phyloP scores from a whole-genome alignment of 2,329 filamentous ascomycete genomes.

The Geosmithia morbida region DNA sequence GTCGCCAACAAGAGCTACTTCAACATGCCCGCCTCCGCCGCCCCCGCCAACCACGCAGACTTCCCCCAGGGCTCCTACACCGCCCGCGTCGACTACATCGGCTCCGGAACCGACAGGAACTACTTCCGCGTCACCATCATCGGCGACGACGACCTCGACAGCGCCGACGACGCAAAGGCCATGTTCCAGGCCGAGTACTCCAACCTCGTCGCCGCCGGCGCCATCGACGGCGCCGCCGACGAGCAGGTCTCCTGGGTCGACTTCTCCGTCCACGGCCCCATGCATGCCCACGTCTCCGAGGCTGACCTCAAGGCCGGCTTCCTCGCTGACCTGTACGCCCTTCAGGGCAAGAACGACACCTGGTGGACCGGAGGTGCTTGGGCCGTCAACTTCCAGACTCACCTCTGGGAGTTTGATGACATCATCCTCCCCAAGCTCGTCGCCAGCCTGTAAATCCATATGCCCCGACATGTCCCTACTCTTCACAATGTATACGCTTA shows the following conservation, averaged over 20 bases:
- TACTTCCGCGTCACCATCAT: conserved; percentile 16
- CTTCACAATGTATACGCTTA: too few species aligned
- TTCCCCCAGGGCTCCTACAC: conserved; percentile 7
- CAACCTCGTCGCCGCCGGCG: conserved; percentile 11
- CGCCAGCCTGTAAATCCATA: neutral
- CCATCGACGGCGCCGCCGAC: conserved; percentile 7
- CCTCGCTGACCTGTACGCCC: conserved; percentile 20
- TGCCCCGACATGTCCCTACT: neutral
- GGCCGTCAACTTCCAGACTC: conserved; percentile 14
- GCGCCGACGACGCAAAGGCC: conserved; percentile 7
- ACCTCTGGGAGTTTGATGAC: conserved; percentile 19
- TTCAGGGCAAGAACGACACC: conserved; percentile 28
- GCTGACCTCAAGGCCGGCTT: conserved; percentile 22
- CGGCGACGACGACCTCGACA: conserved; percentile 8
- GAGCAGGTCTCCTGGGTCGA: conserved; percentile 15
- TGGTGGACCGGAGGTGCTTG: conserved; percentile 28
- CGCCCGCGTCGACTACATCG: conserved; percentile 14
- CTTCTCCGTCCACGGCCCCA: conserved; percentile 20
- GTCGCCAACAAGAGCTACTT: conserved; percentile 5
- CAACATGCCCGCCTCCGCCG: conserved; percentile 6
- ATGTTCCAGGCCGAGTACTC: conserved; percentile 13
- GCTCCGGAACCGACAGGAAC: conserved; percentile 7
- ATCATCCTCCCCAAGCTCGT: conserved; percentile 7
- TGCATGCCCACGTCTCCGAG: conserved; percentile 15
- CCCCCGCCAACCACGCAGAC: conserved; percentile 7